Evolutionary conservation across 768 basidiomycete species (phyloP).

Genomic region (Xerocomellus chrysenteron): DNA sequence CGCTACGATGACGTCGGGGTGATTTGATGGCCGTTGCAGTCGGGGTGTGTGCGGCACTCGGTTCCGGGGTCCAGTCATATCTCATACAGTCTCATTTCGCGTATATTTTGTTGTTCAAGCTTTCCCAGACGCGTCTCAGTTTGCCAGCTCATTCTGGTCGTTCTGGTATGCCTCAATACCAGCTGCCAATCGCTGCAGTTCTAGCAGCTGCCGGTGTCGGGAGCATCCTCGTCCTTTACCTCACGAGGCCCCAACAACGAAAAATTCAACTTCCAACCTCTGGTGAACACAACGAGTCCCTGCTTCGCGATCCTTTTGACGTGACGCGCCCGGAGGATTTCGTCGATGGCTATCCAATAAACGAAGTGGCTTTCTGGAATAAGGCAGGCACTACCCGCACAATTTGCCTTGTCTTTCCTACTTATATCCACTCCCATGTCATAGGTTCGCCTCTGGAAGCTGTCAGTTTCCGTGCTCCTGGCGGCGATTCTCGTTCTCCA

Average conservation of each 20-base stretch:
- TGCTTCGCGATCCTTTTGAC: slow-evolving; percentile 57
- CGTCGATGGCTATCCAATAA: slow-evolving; percentile 63
- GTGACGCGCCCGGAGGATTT: slow-evolving; percentile 72
- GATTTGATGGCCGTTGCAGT: neutral
- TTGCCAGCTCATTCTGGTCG: neutral
- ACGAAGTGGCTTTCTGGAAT: slow-evolving; percentile 61
- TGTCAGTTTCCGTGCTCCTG: slow-evolving; percentile 47
- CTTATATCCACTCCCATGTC: neutral
- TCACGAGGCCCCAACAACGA: slow-evolving; percentile 43
- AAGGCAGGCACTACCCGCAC: slow-evolving; percentile 36
- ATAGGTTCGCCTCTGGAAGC: slow-evolving; percentile 63
- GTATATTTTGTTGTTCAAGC: neutral
- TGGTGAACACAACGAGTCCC: slow-evolving; percentile 23
- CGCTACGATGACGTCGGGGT: neutral
- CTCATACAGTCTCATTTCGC: neutral
- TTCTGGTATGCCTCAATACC: slow-evolving; percentile 55
- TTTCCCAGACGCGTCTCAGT: neutral
- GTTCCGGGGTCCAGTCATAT: slow-evolving; percentile 11
- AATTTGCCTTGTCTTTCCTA: neutral
- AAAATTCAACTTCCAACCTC: slow-evolving; percentile 50
- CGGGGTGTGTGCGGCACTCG: neutral
- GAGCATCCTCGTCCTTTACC: slow-evolving; percentile 45
- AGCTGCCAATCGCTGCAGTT: slow-evolving; percentile 51
- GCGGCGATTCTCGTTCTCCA: slow-evolving; percentile 49
- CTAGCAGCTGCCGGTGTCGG: slow-evolving; percentile 43